Conservation (phyloP, 2,329 filamentous ascomycete genomes). For the Fusarium sp. region DNA sequence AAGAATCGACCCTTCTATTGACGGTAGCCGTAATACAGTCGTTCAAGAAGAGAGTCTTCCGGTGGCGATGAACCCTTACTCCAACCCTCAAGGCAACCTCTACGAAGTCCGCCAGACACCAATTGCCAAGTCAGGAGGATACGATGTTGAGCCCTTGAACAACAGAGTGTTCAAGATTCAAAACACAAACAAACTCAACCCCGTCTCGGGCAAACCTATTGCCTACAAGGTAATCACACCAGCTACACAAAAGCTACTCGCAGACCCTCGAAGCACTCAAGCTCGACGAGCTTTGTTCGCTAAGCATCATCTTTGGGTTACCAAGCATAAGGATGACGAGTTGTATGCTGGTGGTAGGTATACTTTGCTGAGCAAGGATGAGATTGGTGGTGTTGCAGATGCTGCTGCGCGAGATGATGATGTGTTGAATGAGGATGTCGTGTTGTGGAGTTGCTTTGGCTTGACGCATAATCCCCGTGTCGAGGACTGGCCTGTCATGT, state of each 20-base stretch:
- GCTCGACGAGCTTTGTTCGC: slow-evolving; percentile 55
- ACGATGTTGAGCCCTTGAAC: slow-evolving; percentile 60
- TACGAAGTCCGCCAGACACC: slow-evolving; percentile 56
- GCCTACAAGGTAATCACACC: slow-evolving; percentile 59
- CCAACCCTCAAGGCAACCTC: slow-evolving; percentile 62
- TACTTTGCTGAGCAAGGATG: slow-evolving; percentile 54
- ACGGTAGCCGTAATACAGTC: slow-evolving; percentile 68
- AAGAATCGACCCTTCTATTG: slow-evolving; percentile 73
- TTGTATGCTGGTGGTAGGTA: slow-evolving; percentile 56
- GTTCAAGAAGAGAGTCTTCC: slow-evolving; percentile 53
- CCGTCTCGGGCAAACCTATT: slow-evolving; percentile 56
- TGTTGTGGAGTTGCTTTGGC: slow-evolving; percentile 68
- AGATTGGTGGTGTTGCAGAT: slow-evolving; percentile 51
- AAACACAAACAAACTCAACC: slow-evolving; percentile 57
- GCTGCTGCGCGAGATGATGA: slow-evolving; percentile 57
- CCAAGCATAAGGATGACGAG: slow-evolving; percentile 56
- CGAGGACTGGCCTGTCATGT: slow-evolving; percentile 78
- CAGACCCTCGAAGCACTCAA: slow-evolving; percentile 53
- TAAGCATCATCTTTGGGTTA: slow-evolving; percentile 58
- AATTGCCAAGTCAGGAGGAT: slow-evolving; percentile 56
- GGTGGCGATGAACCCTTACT: slow-evolving; percentile 54
- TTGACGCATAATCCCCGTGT: slow-evolving; percentile 73
- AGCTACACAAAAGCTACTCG: slow-evolving; percentile 52
- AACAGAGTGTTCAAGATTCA: slow-evolving; percentile 63
- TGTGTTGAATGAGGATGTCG: slow-evolving; percentile 61